Evolutionary conservation across 2,329 filamentous ascomycete species (phyloP), one percentile per base, ranked within the genome.

Genomic region (Penicillium sp.): DNA sequence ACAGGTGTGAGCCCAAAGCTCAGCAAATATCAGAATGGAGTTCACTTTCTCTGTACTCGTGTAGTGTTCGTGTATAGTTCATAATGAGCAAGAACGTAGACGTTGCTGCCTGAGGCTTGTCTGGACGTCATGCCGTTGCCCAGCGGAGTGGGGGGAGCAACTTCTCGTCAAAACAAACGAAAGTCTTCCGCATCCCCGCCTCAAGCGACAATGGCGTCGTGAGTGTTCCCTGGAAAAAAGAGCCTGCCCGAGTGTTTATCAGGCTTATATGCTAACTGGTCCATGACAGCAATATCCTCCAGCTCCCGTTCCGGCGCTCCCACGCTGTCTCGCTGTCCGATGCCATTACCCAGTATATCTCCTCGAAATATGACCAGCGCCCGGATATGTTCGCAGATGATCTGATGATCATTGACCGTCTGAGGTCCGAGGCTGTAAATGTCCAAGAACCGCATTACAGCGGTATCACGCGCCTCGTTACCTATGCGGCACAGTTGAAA

Each of bases 361-460:
- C 92, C 57, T 88, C 86, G 74, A 97, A 97, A 81, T 97, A 97
- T 87, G 93, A 97, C 75, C 94, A 99, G 72, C 93, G 96, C 71
- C 93, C 94, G 32, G 92, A 97, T 74, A 96, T 96, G 88, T 99
- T 99, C 75, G 85, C 86, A 59, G 83, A 90, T 60, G 94, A 99
- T 77, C 85, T 96, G 54, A 86, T 92, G 68, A 83, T 88, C 61
- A 92, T 99, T 67, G 92, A 97, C 70, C 80, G 84, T 45, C 78
- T 97, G 54, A 87, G 94, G 5, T 83, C 84, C 58, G 90, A 95
- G 71, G 94, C 94, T n/a, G 81, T 96, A 51, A 90, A 92, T 72
- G 88, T 94, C 2, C 85, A 88, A 55, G 94, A 99, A 70, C 86
- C 94, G 3, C 94, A 99, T 69, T 79, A 84, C 5, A 96, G 88